These are phyloP conservation scores for Aspergillus campestris DNA, from an alignment of 495 filamentous ascomycete species.

Conservation along the genomic window DNA sequence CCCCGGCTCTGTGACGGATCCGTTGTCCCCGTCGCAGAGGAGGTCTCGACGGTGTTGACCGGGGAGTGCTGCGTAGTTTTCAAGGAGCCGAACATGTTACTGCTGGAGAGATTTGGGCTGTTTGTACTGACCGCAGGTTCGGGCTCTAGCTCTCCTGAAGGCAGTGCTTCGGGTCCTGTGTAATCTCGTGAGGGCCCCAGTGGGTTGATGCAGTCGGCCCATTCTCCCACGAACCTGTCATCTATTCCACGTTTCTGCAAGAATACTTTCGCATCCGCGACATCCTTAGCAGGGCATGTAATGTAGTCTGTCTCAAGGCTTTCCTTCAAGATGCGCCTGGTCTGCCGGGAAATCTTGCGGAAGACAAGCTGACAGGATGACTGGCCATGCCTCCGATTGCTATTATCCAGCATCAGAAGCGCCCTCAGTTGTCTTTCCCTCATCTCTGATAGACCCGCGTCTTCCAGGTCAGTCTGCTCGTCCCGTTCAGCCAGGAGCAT, in stretches of 20 bases:
- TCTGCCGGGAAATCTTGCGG: conserved; percentile 10
- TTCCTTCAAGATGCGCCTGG: conserved; percentile 6
- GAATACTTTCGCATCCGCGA: conserved; percentile 21
- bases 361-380: conserved; percentile 18
- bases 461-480: conserved; percentile 20
- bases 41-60: conserved; percentile 5
- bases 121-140: no score
- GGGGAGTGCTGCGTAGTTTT: not conserved
- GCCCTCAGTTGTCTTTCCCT: conserved; percentile 20
- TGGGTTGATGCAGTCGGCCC: conserved; percentile 19
- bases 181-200: conserved; percentile 3
- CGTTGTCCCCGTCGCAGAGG: not conserved
- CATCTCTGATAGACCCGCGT: conserved; percentile 20
- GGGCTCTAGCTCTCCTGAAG: not conserved
- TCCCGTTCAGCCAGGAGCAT: conserved; percentile 12
- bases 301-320: conserved; percentile 10
- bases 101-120: no score
- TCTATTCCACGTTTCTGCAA: conserved; percentile 20
- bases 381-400: conserved; percentile 5
- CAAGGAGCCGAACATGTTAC: not conserved
- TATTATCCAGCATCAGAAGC: conserved; percentile 25
- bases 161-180: conserved; percentile 5
- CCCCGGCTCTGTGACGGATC: not conserved
- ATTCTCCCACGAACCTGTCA: conserved; percentile 21
- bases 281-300: conserved; percentile 18